Percentiles rank a stretch among this genome's conserved stretches.
These are phyloP conservation scores for Tuber brumale DNA, from an alignment of 495 filamentous ascomycete species.

Conservation along the genomic window DNA sequence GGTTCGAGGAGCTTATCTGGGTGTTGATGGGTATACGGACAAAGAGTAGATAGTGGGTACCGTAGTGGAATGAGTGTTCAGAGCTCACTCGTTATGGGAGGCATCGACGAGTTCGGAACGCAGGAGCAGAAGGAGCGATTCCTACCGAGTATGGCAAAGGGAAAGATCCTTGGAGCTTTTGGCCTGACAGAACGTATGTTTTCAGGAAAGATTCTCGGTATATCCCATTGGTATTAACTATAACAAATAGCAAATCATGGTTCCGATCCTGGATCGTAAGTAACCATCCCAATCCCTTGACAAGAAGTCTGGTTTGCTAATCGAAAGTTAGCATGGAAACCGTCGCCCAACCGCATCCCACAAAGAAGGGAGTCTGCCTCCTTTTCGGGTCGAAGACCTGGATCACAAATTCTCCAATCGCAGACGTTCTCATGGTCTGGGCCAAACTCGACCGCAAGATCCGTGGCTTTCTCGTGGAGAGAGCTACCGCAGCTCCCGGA, in stretches of 20 bases:
- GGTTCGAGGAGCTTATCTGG: background rate
- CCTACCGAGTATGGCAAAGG: constrained; percentile 76
- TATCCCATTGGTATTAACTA: constrained; percentile 5
- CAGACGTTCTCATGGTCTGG: constrained; percentile 88
- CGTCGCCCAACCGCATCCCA: constrained; percentile 73
- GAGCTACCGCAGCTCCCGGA: constrained; percentile 70
- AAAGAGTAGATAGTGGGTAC: constrained; percentile 84
- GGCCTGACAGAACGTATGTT: constrained; percentile 72
- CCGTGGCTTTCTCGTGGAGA: constrained; percentile 84
- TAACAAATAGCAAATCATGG: constrained; percentile 67
- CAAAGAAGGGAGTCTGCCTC: constrained; percentile 74
- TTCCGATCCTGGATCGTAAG: constrained; percentile 74
- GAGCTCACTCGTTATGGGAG: constrained; percentile 89
- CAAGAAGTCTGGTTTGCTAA: background rate
- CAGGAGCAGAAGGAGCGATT: constrained; percentile 84
- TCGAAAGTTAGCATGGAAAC: constrained; percentile 65
- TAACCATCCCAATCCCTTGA: background rate
- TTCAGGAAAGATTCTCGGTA: background rate
- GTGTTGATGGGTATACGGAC: background rate
- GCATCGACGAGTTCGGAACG: constrained; percentile 89
- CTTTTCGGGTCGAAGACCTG: constrained; percentile 89
- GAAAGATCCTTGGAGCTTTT: constrained; percentile 82
- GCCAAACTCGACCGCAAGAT: constrained; percentile 93
- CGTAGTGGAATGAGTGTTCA: constrained; percentile 95
- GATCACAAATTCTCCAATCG: constrained; percentile 97